Base-by-base conservation (phyloP, 805 yeast species). In the Pachysolen tannophilus region DNA sequence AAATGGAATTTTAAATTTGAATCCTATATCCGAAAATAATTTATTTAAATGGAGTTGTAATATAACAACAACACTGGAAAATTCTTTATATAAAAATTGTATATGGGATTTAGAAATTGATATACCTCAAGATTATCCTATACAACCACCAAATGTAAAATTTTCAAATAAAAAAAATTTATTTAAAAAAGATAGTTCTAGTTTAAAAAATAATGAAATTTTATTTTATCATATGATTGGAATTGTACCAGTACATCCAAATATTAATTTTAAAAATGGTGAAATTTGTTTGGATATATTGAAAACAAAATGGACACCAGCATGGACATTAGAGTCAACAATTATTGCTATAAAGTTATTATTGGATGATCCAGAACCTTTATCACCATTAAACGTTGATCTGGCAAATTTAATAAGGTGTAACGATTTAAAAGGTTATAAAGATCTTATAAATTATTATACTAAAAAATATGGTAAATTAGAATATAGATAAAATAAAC, bases 281-380 rank as follows among this genome's bases (percentile, higher is more conserved):
- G 84, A 78, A 42, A 78, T 82, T 6, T 82, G 90, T 53, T 56
- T 82, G 5, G 84, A 80, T 49, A 74, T 81, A 8, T 55, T 82
- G 33, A 72, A 75, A 37, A 50, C 43, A 29, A 63, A 63, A 40
- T 82, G 88, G 88, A 69, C 83, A 0, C 88, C 90, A 0, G 84
- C 83, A 2, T 81, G 86, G 83, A 71, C 76, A 35, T 48, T 82
- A 30, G 55, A 67, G 31, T 61, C 74, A 37, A 60, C 74, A 5
- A 58, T 78, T 30, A 64, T 69, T 13, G 85, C 85, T 1, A 67
- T 81, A 2, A 48, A 76, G 21, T 57, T 72, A 50, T 60, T 82
- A 11, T 47, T 81, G 7, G 71, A 67, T 28, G 72, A 74, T 33
- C 87, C 87, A 0, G 86, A 77, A 48, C 81, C 84, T 0, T 75